Conservation (phyloP, 768 basidiomycete species). For the Albatrellus ellisii region DNA sequence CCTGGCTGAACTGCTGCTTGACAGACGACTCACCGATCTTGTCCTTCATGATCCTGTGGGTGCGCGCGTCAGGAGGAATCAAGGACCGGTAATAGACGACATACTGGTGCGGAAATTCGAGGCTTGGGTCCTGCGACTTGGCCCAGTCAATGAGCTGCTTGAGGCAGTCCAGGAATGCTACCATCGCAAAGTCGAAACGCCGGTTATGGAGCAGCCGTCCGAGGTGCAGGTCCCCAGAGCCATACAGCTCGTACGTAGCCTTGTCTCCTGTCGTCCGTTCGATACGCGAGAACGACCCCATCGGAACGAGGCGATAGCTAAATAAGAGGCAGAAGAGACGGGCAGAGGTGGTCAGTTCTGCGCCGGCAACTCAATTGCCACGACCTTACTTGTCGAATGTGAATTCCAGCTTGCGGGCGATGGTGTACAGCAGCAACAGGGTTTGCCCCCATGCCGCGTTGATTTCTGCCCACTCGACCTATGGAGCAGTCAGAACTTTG, state of each 20-base stretch:
- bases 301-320: constrained; percentile 84
- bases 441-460: constrained; percentile 99
- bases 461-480: constrained; percentile 98
- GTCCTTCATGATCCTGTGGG: constrained; percentile 64
- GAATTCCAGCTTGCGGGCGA: constrained; percentile 85
- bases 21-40: constrained; percentile 94
- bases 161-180: constrained; percentile 89
- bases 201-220: constrained; percentile 87
- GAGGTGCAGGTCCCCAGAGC: constrained; percentile 84
- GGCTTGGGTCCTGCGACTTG: constrained; percentile 49
- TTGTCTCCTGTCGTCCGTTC: constrained; percentile 76
- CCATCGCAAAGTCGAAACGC: constrained; percentile 93
- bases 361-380: not conserved
- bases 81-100: constrained; percentile 20
- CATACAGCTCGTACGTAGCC: constrained; percentile 82
- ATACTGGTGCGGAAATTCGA: constrained; percentile 83
- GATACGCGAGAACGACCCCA: constrained; percentile 91
- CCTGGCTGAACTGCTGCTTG: constrained; percentile 88
- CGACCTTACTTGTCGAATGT: constrained; percentile 66
- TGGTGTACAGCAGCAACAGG: constrained; percentile 78
- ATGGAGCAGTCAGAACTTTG: constrained; percentile 7
- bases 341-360: not conserved
- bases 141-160: constrained; percentile 86
- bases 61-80: not conserved
- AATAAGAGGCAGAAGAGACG: constrained; percentile 2